These are phyloP conservation scores for Penicillium nordicum DNA, from an alignment of 2,329 filamentous ascomycete genomes.

Conservation along the genomic window DNA sequence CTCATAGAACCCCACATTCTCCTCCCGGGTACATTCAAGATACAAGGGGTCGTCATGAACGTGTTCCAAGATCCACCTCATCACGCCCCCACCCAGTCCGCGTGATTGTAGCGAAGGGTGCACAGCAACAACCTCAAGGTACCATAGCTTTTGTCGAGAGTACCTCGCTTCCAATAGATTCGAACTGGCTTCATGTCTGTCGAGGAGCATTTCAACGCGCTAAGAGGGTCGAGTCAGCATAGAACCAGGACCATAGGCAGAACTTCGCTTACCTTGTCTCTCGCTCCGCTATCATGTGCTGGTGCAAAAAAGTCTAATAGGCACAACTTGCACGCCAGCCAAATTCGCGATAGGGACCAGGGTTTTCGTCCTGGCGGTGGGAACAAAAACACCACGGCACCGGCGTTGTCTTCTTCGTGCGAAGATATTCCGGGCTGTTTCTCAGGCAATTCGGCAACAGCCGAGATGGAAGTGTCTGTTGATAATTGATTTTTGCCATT, in stretches of 20 bases:
- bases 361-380: slow-evolving; percentile 12
- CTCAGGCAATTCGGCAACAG: background rate
- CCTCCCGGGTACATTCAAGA: slow-evolving; percentile 22
- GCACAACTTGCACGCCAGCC: slow-evolving; percentile 17
- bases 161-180: slow-evolving; percentile 3
- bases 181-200: slow-evolving; percentile 7
- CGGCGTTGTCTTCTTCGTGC: slow-evolving; percentile 11
- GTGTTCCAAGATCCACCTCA: slow-evolving; percentile 17
- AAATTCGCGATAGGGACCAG: background rate
- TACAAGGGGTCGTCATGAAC: slow-evolving; percentile 13
- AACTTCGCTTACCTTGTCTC: slow-evolving; percentile 11
- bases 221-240: background rate
- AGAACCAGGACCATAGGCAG: background rate
- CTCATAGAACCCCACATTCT: slow-evolving; percentile 24
- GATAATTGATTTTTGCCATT: background rate
- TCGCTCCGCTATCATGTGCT: slow-evolving; percentile 10
- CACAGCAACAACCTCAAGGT: slow-evolving; percentile 27
- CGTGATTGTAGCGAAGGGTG: slow-evolving; percentile 26
- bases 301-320: slow-evolving; percentile 13
- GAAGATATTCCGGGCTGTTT: background rate
- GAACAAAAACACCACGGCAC: slow-evolving; percentile 20
- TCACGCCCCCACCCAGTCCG: slow-evolving; percentile 18
- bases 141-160: slow-evolving; percentile 17
- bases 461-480: background rate
- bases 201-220: slow-evolving; percentile 16